Conservation (phyloP, 257 asterid species). For the Solanum bukasovii region DNA sequence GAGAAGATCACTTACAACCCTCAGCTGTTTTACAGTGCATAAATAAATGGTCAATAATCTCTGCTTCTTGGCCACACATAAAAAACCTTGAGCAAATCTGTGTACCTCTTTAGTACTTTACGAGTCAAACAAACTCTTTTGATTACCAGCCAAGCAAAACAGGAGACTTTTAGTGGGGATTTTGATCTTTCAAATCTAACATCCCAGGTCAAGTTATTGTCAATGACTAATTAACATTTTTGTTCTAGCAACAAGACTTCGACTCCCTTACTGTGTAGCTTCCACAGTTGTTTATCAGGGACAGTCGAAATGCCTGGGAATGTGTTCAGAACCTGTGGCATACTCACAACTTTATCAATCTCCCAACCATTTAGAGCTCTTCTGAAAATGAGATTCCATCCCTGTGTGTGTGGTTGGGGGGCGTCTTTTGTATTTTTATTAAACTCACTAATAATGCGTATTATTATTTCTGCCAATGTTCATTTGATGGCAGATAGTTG, state of each 20-base stretch:
- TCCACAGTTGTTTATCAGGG: neutral
- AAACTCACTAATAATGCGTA: neutral
- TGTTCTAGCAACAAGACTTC: neutral
- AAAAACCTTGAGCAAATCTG: neutral
- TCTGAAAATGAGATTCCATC: neutral
- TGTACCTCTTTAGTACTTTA: neutral
- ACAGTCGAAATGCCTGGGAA: neutral
- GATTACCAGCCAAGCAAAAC: neutral
- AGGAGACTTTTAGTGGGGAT: neutral
- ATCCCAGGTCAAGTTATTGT: neutral
- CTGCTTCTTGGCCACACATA: neutral
- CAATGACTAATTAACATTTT: neutral
- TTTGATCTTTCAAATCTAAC: neutral
- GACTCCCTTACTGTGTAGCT: neutral
- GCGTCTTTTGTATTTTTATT: neutral
- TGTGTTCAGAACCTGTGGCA: neutral
- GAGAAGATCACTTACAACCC: neutral
- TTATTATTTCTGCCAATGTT: neutral
- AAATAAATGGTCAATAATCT: neutral
- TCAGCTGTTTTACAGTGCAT: neutral
- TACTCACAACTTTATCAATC: neutral
- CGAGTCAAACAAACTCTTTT: neutral
- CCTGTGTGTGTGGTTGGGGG: neutral
- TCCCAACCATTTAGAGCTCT: neutral
- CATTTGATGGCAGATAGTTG: neutral